Evolutionary conservation across 2,329 filamentous ascomycete genomes (phyloP).

Genomic region (Penicillium palitans): DNA sequence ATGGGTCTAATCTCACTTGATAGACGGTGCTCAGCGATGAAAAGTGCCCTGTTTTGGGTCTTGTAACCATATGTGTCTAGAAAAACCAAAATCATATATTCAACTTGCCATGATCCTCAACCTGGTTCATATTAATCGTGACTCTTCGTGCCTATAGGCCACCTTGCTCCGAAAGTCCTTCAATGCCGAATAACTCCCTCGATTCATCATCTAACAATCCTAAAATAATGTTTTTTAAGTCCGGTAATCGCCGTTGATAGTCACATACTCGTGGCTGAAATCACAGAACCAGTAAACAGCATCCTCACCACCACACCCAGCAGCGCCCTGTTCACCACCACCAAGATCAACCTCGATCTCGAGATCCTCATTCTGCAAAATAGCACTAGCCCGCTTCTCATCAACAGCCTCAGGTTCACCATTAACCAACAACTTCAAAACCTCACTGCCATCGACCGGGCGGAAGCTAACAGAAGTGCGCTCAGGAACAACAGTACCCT

Average conservation of each 20-base stretch:
- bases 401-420: conserved; percentile 64
- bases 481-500: conserved; percentile 52
- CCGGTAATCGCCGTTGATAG: conserved; percentile 68
- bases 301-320: conserved; percentile 50
- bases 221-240: conserved; percentile 43
- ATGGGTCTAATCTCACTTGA: conserved; percentile 1
- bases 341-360: conserved; percentile 62
- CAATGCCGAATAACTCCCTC: not conserved
- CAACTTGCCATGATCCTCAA: conserved; percentile 14
- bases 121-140: not conserved
- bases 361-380: conserved; percentile 62
- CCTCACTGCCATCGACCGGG: conserved; percentile 57
- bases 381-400: conserved; percentile 59
- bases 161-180: not conserved
- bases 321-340: conserved; percentile 47
- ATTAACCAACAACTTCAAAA: conserved; percentile 59
- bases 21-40: conserved; percentile 26
- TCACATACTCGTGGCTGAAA: conserved; percentile 69
- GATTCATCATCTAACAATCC: not conserved
- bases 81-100: conserved; percentile 29
- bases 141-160: not conserved
- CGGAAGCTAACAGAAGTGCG: conserved; percentile 63
- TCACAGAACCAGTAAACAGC: conserved; percentile 66
- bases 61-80: conserved; percentile 41
- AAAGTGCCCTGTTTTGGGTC: conserved; percentile 28